Evolutionary conservation across 192 early-diverging fungal genomes (phyloP), one percentile per base, ranked within the genome.

Genomic region (Coemansia javaensis): DNA sequence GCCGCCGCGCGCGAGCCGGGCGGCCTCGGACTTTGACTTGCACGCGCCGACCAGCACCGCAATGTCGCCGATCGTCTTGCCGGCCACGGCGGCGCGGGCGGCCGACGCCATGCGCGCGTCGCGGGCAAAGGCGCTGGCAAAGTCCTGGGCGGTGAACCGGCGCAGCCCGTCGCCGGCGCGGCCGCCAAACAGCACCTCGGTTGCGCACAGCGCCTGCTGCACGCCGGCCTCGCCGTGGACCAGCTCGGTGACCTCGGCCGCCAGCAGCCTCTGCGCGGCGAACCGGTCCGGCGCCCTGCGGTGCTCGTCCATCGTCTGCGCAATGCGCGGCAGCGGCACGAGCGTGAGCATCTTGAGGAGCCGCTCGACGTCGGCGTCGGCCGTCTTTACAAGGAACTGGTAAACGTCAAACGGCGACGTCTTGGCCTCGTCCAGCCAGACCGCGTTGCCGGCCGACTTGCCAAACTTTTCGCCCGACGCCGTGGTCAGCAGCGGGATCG

Each of bases 401-500:
- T 95, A 98, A 45, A 98, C 85, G 39, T 95, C 92, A 64, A 85
- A 98, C 4, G 80, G 53, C 17, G 89, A 89, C 0, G 89, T 83
- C 77, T 85, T 79, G 4, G 37, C 72, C 22, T 81, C 79, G 65
- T 94, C 89, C 50, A 98, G 66, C 94, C 94, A 98, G 12, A 98
- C 78, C 2, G 93, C 92, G 61, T 98, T 98, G 23, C 94, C 94
- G 15, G 89, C 91, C 25, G 87, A 90, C 65, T 98, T 98, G 16
- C 94, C 94, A 82, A 98, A 98, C 65, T 98, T 98, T 50, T 94
- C 91, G 7, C 94, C 94, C 2, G 81, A 82, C 2, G 91, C 71
- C 0, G 88, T 93, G 1, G 90, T 85, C 18, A 98, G 64, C 37
- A 98, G 65, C 13, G 89, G 91, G 30, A 95, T 82, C 0, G 91